Conservation (phyloP, 768 basidiomycete species). For the Mycena leptocephala region DNA sequence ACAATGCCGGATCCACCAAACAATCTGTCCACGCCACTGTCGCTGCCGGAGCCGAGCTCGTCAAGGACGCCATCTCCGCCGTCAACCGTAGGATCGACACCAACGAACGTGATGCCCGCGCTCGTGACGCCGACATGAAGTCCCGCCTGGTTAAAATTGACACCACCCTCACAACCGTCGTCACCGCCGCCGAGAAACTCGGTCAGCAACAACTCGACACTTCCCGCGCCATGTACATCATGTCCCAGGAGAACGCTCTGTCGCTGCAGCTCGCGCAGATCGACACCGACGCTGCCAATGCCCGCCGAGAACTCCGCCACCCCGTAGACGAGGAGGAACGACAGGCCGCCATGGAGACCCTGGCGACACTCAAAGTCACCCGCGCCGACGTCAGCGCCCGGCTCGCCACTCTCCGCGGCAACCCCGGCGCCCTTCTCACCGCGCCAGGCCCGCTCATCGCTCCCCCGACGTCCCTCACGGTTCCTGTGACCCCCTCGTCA, state of each 20-base stretch:
- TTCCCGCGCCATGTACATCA: background rate
- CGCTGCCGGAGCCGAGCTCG: background rate
- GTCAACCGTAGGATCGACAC: background rate
- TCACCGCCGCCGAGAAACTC: background rate
- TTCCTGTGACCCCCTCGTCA: background rate
- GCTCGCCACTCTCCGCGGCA: background rate
- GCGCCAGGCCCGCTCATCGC: background rate
- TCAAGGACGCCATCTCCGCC: background rate
- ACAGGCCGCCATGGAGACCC: background rate
- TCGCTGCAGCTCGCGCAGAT: background rate
- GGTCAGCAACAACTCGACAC: background rate
- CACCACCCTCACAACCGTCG: background rate
- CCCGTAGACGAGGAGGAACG: background rate
- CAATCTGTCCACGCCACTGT: background rate
- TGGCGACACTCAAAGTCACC: background rate
- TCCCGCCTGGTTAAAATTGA: background rate
- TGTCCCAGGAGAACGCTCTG: background rate
- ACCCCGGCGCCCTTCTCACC: background rate
- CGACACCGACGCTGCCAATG: background rate
- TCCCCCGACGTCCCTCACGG: background rate
- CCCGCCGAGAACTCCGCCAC: background rate
- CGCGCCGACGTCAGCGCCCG: background rate
- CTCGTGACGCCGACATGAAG: background rate
- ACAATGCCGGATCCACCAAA: background rate
- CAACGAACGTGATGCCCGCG: background rate